Base-by-base conservation (phyloP, 495 filamentous ascomycete genomes). In the Entonaema liquescens region DNA sequence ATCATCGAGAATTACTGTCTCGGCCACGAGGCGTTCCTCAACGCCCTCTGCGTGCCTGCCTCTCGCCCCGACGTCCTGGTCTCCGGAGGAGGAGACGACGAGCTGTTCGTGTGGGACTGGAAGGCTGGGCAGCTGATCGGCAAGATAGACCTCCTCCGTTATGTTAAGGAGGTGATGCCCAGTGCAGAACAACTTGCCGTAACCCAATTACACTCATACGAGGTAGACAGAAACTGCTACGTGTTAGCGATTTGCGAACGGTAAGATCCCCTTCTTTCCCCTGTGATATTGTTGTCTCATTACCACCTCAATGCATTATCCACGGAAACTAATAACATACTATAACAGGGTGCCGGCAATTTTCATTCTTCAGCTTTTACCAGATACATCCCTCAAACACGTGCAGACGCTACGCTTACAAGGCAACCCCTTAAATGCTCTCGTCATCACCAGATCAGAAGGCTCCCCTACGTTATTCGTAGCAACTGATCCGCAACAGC, bases 1-100 rank as follows among this genome's bases (percentile, higher is more conserved):
- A 81, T 98, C 65, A 96, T 97, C 76, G 95, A 98, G 76, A 83
- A 83, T 1, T 97, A 90, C 76, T 97, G 94, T 72, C 83, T 97
- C 15, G 95, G 94, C 0, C 95, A 99, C 74, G 87, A 83, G 52
- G 85, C 92, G 29, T 97, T 98, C 75, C 82, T 99, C 55, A 91
- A 83, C 79, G 89, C 85, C 57, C 79, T 99, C 17, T 93, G 90
- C 72, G 78, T 92, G 35, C 87, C 89, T 1, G 68, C 79, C 2
- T 81, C 77, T 65, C 78, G 83, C 29, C 83, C 86, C 5, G 81
- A 85, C 8, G 58, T 90, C 2, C 84, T 99, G 26, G 78, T 99
- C 31, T 97, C 94, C 4, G 95, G 92, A 31, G 96, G 94, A 33
- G 95, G 94, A 2, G 93, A 97, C 72, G 84, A 90, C 60, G 83